Percentiles rank a stretch among this genome's conserved stretches.
These are phyloP conservation scores for Penicillium arizonense DNA, from an alignment of 495 filamentous ascomycete species.

Conservation along the genomic window DNA sequence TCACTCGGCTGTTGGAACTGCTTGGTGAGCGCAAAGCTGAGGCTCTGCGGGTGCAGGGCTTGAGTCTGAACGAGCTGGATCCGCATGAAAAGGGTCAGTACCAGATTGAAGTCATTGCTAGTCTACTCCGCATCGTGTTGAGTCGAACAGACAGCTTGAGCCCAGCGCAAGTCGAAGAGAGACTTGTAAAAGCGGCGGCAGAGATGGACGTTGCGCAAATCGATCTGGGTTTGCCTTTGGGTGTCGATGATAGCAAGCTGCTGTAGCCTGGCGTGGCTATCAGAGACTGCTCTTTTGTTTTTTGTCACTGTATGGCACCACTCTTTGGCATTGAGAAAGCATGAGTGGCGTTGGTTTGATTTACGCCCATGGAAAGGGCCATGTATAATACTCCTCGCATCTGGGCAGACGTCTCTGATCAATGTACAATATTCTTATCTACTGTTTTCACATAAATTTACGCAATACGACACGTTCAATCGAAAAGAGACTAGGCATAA, in stretches of 20 bases:
- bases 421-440: background rate
- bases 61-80: constrained; percentile 37
- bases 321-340: background rate
- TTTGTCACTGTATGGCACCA: background rate
- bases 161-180: constrained; percentile 35
- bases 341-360: constrained; percentile 1
- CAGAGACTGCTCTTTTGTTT: background rate
- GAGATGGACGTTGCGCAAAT: constrained; percentile 54
- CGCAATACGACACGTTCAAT: too few species aligned
- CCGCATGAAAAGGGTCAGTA: constrained; percentile 44
- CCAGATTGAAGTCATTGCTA: constrained; percentile 48
- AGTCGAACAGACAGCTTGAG: constrained; percentile 35
- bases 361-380: background rate
- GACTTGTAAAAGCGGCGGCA: constrained; percentile 44
- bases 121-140: constrained; percentile 52
- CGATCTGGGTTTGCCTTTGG: constrained; percentile 29
- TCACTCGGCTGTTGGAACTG: constrained; percentile 35
- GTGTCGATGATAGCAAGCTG: constrained; percentile 31
- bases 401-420: background rate
- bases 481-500: background rate
- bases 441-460: background rate
- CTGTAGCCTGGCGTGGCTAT: constrained; percentile 7
- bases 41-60: constrained; percentile 33
- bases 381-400: constrained; percentile 5
- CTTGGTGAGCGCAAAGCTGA: constrained; percentile 37